Evolutionary conservation across 2,329 filamentous ascomycete species (phyloP), one percentile per base, ranked within the genome.

Genomic region (Pseudopithomyces maydicus): DNA sequence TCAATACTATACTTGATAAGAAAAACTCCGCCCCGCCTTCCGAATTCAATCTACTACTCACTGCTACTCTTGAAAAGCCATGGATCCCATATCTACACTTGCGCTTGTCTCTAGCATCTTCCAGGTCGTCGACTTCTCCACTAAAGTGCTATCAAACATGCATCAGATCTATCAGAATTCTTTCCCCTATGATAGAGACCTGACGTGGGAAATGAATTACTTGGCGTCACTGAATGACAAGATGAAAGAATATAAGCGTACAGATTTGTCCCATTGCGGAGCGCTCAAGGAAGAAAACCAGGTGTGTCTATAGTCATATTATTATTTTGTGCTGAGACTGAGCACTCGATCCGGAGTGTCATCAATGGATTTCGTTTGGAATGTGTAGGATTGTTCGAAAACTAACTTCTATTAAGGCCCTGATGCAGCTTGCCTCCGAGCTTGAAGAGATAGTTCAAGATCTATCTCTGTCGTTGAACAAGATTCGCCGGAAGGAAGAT

Each of bases 91-190:
- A 19, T 41, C 38, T 4, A 17, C 38, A 2, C 17, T 41, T 19
- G 38, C 38, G 5, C 53, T 59, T 15, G 57, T 53, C 8, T 49
- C 53, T 12, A 55, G 32, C 20, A 47, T 51, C n/a, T 38, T 59
- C 3, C 57, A 59, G 32, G 35, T 59, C 36, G 32, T 59, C n/a
- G 53, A 54, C 20, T 44, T 53, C 32, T 20, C 44, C 14, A 17
- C 20, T 6, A 53, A 52, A 10, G 20, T 59, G 17, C 39, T 56
- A 2, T 46, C 38, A 11, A 38, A 33, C 12, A 50, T 43, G 5
- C 15, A 29, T 3, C 43, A 59, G 29, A 20, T 54, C 5, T 59
- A 54, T n/a, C 26, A 50, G 14, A 20, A 23, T 32, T 50, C 53
- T 12, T 54, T 53, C 1, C n/a, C 47, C 14, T 19, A n/a, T 2